phyloP scores from a whole-genome alignment of 768 basidiomycete species.

The Russula dissimulans region DNA sequence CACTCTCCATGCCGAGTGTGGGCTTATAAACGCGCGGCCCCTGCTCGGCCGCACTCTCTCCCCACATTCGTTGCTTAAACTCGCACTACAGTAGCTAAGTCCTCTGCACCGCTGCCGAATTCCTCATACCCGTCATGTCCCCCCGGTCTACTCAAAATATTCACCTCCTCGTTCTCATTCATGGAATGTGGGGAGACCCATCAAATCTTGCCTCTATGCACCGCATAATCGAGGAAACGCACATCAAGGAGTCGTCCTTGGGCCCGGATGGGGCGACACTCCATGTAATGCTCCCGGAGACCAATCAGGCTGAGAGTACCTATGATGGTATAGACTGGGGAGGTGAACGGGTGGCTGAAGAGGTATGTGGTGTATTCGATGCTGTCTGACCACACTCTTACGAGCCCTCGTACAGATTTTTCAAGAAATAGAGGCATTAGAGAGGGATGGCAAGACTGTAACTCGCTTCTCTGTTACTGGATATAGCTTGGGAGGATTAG shows the following conservation, averaged over 20 bases:
- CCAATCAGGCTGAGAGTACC: constrained; percentile 56
- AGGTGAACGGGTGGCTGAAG: constrained; percentile 68
- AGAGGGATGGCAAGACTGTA: constrained; percentile 46
- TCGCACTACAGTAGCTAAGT: background rate
- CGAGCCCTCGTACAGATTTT: constrained; percentile 38
- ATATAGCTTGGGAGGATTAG: constrained; percentile 73
- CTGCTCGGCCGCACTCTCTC: no score
- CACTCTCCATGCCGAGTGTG: no score
- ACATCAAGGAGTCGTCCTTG: constrained; percentile 20
- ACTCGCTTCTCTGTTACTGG: constrained; percentile 66
- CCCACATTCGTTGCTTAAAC: no score
- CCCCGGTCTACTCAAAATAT: background rate
- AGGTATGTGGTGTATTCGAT: constrained; percentile 37
- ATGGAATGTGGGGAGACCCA: constrained; percentile 79
- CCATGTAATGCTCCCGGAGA: constrained; percentile 52
- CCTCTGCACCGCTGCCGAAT: background rate
- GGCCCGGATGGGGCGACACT: constrained; percentile 37
- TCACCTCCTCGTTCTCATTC: constrained; percentile 30
- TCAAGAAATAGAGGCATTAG: constrained; percentile 44
- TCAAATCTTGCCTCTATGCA: constrained; percentile 50
- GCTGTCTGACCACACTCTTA: background rate
- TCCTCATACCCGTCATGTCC: background rate
- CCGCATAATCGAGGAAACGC: constrained; percentile 43
- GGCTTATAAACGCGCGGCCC: no score
- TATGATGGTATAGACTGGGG: constrained; percentile 85